Conservation (phyloP, 139 green algal species). For the Closterium sp. region DNA sequence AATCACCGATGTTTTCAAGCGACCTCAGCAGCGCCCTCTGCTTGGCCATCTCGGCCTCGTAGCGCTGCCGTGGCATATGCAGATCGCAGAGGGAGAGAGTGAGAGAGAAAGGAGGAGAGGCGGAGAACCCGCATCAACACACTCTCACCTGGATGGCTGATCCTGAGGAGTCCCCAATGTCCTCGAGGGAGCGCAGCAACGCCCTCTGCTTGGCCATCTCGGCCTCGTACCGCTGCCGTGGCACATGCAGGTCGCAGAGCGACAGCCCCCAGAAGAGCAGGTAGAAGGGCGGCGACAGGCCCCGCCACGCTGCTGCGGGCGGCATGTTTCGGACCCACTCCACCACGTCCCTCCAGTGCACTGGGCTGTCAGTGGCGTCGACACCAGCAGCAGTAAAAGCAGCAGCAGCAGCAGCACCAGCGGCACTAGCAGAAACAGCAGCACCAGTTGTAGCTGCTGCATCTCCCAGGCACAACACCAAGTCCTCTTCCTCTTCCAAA, state of each 20-base stretch:
- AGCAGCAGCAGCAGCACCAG: background rate
- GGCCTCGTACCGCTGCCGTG: constrained; percentile 29
- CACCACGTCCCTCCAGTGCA: constrained; percentile 39
- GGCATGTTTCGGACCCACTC: constrained; percentile 42
- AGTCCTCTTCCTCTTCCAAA: background rate
- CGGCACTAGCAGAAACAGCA: background rate
- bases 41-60: constrained; percentile 45
- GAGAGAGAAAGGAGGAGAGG: constrained; percentile 62
- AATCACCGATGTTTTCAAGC: constrained; percentile 13
- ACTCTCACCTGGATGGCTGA: constrained; percentile 14
- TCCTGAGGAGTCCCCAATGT: background rate
- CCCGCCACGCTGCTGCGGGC: constrained; percentile 44
- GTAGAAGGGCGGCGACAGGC: constrained; percentile 67
- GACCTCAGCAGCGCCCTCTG: constrained; percentile 12
- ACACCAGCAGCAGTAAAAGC: background rate
- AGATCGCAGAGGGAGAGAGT: constrained; percentile 73
- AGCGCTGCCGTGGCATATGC: constrained; percentile 48
- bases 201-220: constrained; percentile 46
- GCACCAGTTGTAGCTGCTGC: background rate
- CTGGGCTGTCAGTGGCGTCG: background rate
- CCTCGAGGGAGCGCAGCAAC: constrained; percentile 6
- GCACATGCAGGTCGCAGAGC: constrained; percentile 69
- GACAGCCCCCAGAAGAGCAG: constrained; percentile 72
- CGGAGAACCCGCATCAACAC: background rate
- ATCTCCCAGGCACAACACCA: constrained; percentile 4